Evolutionary conservation across 2,329 filamentous ascomycete species (phyloP).

Genomic region (Colletotrichum sp.): DNA sequence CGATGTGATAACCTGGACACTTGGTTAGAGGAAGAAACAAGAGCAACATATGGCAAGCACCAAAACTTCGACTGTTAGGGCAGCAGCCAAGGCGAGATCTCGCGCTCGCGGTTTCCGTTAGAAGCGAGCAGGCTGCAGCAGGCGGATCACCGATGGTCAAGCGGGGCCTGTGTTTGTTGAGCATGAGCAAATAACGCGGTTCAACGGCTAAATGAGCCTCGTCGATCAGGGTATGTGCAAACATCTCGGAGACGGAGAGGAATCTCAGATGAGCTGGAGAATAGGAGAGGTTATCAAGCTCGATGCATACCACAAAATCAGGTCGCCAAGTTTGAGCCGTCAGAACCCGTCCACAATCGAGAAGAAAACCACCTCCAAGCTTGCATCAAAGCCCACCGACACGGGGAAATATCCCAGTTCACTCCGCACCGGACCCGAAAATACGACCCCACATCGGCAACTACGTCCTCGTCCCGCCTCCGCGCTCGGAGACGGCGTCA

Average conservation of each 20-base stretch:
- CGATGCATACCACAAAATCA: not conserved
- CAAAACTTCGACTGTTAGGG: not conserved
- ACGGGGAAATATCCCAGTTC: not conserved
- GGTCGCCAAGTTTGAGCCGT: not conserved
- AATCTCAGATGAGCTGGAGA: not conserved
- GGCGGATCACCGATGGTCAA: not conserved
- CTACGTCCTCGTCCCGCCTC: not conserved
- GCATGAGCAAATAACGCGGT: not conserved
- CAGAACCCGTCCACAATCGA: not conserved
- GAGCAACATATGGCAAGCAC: not conserved
- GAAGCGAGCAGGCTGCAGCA: not conserved
- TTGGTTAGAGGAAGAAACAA: not conserved
- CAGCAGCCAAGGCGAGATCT: not conserved
- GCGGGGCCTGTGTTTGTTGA: not conserved
- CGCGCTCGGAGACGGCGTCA: not conserved
- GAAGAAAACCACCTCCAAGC: not conserved
- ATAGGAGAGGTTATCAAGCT: not conserved
- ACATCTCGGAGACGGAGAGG: not conserved
- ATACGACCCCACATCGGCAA: not conserved
- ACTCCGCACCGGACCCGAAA: not conserved
- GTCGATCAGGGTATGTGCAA: not conserved
- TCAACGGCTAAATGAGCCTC: not conserved
- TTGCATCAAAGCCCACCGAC: not conserved
- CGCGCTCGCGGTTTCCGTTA: not conserved
- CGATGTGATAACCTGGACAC: not conserved